Percentiles rank a stretch among this genome's conserved stretches.
phyloP scores from a whole-genome alignment of 2,329 filamentous ascomycete genomes.

The Colletotrichum destructivum region DNA sequence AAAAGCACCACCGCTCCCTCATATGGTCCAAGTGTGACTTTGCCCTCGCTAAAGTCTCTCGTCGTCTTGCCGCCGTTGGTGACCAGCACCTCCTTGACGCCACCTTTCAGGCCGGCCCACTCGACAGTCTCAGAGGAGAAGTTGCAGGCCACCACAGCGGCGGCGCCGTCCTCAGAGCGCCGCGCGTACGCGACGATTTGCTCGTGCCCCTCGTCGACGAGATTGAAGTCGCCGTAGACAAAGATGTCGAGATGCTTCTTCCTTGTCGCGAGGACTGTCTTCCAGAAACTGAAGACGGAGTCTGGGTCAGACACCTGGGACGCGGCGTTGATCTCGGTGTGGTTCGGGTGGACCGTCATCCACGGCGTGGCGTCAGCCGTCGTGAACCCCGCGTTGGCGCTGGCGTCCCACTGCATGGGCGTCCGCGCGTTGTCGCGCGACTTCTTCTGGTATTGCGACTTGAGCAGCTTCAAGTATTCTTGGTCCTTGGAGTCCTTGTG shows the following conservation, averaged over 20 bases:
- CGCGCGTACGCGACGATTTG: slow-evolving; percentile 57
- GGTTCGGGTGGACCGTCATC: slow-evolving; percentile 80
- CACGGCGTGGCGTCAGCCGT: slow-evolving; percentile 68
- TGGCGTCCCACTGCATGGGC: slow-evolving; percentile 80
- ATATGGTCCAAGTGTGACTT: slow-evolving; percentile 53
- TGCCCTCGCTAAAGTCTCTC: slow-evolving; percentile 47
- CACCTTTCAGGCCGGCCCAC: slow-evolving; percentile 49
- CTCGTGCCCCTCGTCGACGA: slow-evolving; percentile 55
- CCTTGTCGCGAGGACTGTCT: slow-evolving; percentile 69
- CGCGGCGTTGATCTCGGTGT: slow-evolving; percentile 73
- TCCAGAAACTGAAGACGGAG: slow-evolving; percentile 75
- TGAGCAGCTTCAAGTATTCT: slow-evolving; percentile 55
- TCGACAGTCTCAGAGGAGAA: slow-evolving; percentile 52
- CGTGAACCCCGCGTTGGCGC: slow-evolving; percentile 76
- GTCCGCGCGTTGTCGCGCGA: slow-evolving; percentile 79
- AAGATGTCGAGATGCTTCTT: slow-evolving; percentile 75
- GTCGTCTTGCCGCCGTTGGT: slow-evolving; percentile 51
- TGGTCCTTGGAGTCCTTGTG: slow-evolving; percentile 57
- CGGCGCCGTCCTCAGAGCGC: slow-evolving; percentile 49
- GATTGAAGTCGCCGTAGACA: slow-evolving; percentile 73
- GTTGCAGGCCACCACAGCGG: slow-evolving; percentile 57
- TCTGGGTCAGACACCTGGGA: slow-evolving; percentile 62
- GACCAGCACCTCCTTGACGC: slow-evolving; percentile 53
- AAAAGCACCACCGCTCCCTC: slow-evolving; percentile 55
- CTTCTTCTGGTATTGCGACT: slow-evolving; percentile 67